Base-by-base conservation (phyloP, 140 eudicot species). In the Senecio squalidus region DNA sequence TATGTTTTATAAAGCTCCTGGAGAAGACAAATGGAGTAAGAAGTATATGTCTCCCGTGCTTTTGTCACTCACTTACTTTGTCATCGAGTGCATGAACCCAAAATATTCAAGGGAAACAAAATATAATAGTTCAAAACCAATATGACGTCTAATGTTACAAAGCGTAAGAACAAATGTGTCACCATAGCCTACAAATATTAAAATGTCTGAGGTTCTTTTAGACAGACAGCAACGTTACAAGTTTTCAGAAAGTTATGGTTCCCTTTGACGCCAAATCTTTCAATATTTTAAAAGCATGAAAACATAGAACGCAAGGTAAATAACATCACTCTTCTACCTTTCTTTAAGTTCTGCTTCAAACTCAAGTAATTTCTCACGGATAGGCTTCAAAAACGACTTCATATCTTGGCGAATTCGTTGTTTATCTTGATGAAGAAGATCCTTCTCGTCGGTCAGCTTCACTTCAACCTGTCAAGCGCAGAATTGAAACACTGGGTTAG, bases 261-360 rank as follows among this genome's bases (percentile, higher is more conserved):
- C 43, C 53, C 51, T 16, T 65, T 51, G 60, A 69, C 68, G 60
- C 31, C 43, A 51, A 36, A 9, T 20, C 31, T 59, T 70, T 22
- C 39, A 8, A 21, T 17, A 9, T 20, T 27, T 26, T 38, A 15
- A 22, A 62, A 28, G 2, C 50, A 41, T 21, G 3, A 1, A 50
- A 31, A 70, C 63, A 14, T 20, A 62, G 52, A 28, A 9, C 5
- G 54, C 40, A 16, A 36, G 36, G 30, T 3, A 34, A 47, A 68
- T 14, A 25, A 16, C 8, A 6, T 39, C 17, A 3, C 21, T 3
- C 23, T 26, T 26, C 69, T 70, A 70, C 63, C 75, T 70, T 60
- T 70, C 69, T 52, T 70, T 70, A 9, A 70, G 75, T 61, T 70
- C 75, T 16, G 75, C 75, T 41, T 70, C 75, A 60, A 70, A 70